Evolutionary conservation across 345 rosid genomes (phyloP).

Genomic region (Raphanus sativus): DNA sequence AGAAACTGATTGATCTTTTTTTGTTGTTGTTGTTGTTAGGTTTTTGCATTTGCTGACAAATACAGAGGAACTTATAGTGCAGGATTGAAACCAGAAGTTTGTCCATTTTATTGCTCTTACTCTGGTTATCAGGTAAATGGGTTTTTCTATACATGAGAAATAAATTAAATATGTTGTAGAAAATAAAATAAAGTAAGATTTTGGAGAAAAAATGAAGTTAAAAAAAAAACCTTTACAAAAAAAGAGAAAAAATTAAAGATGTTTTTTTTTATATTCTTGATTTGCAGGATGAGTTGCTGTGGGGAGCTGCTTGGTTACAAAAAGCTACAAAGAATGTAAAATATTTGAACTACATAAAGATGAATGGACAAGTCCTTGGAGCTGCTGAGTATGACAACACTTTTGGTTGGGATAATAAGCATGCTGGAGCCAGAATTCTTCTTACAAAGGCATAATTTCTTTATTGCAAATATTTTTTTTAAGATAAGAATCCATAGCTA

Average conservation of each 20-base stretch:
- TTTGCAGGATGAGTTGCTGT: slow-evolving; percentile 78
- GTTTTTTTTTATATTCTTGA: not conserved
- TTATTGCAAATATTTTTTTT: not conserved
- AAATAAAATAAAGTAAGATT: not conserved
- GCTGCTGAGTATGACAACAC: slow-evolving; percentile 82
- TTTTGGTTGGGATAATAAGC: slow-evolving; percentile 98
- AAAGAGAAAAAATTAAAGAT: too few species aligned
- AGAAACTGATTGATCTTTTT: not conserved
- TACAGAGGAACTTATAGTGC: slow-evolving; percentile 62
- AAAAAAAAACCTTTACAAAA: too few species aligned
- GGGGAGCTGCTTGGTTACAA: slow-evolving; percentile 99
- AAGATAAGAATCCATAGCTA: not conserved
- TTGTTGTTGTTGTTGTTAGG: slow-evolving; percentile 33
- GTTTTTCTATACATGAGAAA: not conserved
- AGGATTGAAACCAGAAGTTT: slow-evolving; percentile 46
- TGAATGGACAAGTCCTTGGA: slow-evolving; percentile 81
- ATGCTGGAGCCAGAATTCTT: slow-evolving; percentile 86
- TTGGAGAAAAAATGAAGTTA: not conserved
- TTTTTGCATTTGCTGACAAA: slow-evolving; percentile 58
- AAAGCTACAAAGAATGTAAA: slow-evolving; percentile 70
- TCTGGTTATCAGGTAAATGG: slow-evolving; percentile 55
- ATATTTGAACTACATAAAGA: slow-evolving; percentile 70
- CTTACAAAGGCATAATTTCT: slow-evolving; percentile 65
- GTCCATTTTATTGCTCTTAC: slow-evolving; percentile 60
- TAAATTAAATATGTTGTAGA: not conserved